Evolutionary conservation across 1,139 yeast species (phyloP).

Genomic region (Geotrichum aggregatum): DNA sequence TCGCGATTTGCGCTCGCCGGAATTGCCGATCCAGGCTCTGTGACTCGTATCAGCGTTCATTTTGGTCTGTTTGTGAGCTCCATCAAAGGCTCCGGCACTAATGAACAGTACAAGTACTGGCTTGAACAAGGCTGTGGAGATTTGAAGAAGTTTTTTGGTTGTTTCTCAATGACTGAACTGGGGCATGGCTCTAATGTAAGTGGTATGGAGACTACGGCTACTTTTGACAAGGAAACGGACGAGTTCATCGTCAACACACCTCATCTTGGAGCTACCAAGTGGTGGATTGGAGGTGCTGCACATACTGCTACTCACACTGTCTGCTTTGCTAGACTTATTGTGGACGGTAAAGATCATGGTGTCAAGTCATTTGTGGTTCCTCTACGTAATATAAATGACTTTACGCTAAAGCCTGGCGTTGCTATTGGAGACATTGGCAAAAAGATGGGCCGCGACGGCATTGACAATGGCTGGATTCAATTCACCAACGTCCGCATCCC

Average conservation of each 20-base stretch:
- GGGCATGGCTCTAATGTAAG: constrained; percentile 95
- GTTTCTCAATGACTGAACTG: constrained; percentile 89
- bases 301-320: constrained; percentile 85
- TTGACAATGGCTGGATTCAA: constrained; percentile 91
- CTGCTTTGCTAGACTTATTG: constrained; percentile 73
- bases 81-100: constrained; percentile 65
- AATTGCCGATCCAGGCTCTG: constrained; percentile 52
- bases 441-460: constrained; percentile 76
- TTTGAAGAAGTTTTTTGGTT: constrained; percentile 70
- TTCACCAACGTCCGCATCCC: constrained; percentile 77
- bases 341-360: constrained; percentile 77
- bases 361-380: constrained; percentile 88
- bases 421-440: constrained; percentile 86
- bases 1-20: constrained; percentile 42
- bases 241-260: constrained; percentile 77
- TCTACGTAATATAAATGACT: constrained; percentile 60
- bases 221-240: constrained; percentile 60
- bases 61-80: constrained; percentile 64
- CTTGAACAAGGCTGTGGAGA: constrained; percentile 59
- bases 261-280: constrained; percentile 82
- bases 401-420: constrained; percentile 69
- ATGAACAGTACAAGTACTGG: constrained; percentile 61
- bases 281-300: constrained; percentile 98
- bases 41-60: constrained; percentile 67
- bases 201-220: constrained; percentile 82